Evolutionary conservation across 345 rosid species (phyloP).

Genomic region (Erucastrum elatum): DNA sequence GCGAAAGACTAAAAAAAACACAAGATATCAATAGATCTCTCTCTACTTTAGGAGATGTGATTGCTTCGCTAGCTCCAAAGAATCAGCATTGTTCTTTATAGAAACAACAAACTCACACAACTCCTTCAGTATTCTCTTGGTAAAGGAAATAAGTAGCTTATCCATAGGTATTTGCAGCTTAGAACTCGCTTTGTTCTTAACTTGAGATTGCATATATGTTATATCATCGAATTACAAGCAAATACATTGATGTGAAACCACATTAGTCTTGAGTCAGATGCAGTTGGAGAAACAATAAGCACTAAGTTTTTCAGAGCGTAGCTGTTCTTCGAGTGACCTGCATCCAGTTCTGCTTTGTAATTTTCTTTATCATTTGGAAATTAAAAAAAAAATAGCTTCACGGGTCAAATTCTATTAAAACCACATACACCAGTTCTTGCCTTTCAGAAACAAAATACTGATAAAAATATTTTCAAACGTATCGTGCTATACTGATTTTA

Average conservation of each 20-base stretch:
- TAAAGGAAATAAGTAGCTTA: conserved; percentile 27
- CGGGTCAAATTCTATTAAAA: too few relatives aligned
- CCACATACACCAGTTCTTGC: too few relatives aligned
- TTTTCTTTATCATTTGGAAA: too few relatives aligned
- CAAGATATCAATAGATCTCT: too few relatives aligned
- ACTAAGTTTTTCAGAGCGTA: conserved; percentile 95
- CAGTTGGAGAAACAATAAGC: conserved; percentile 86
- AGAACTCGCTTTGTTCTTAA: conserved; percentile 9
- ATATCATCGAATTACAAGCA: conserved; percentile 77
- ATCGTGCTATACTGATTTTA: too few relatives aligned
- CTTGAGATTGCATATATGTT: conserved; percentile 4
- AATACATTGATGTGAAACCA: conserved; percentile 97
- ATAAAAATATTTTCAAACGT: too few relatives aligned
- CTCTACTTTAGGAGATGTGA: too few relatives aligned
- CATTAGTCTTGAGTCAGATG: conserved; percentile 88
- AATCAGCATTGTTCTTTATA: conserved; percentile 79
- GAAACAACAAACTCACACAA: conserved; percentile 98
- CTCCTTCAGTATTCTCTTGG: conserved; percentile 97
- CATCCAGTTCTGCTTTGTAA: too few relatives aligned
- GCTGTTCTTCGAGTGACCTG: conserved; percentile 37
- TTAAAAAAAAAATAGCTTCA: too few relatives aligned
- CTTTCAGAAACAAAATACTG: too few relatives aligned
- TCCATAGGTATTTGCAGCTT: not conserved
- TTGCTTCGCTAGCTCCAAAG: too few relatives aligned
- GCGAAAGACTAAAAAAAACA: too few relatives aligned